Conservation (phyloP, 2,329 filamentous ascomycete species). For the Neofusicoccum sp. region DNA sequence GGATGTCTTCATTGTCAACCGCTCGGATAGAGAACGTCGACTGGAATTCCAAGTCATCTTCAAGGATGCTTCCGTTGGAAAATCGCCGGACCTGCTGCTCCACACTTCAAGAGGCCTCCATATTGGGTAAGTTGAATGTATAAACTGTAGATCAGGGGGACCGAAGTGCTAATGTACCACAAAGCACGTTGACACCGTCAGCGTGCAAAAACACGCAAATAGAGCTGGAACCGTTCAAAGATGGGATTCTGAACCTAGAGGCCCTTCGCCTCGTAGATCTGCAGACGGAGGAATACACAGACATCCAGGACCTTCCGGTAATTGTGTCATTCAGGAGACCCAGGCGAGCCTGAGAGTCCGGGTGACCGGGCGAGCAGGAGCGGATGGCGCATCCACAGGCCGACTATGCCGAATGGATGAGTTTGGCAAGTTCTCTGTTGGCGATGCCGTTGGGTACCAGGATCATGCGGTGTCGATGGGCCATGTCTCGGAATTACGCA, state of each 20-base stretch:
- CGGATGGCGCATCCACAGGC: no score
- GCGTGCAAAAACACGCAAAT: constrained; percentile 75
- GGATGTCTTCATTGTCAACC: constrained; percentile 76
- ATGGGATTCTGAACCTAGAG: constrained; percentile 71
- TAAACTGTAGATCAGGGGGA: not conserved
- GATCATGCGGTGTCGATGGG: not conserved
- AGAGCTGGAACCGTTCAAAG: constrained; percentile 67
- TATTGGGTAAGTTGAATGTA: constrained; percentile 58
- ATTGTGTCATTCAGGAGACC: constrained; percentile 51
- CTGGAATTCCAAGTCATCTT: constrained; percentile 71
- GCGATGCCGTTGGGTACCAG: not conserved
- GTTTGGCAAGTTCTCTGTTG: not conserved
- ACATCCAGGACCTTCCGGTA: constrained; percentile 73
- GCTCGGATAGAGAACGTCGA: constrained; percentile 64
- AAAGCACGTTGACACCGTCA: constrained; percentile 66
- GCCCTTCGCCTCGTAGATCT: constrained; percentile 74
- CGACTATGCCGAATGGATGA: not conserved
- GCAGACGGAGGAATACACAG: constrained; percentile 73
- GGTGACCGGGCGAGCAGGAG: not conserved
- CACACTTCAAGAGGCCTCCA: constrained; percentile 75
- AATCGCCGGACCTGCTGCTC: constrained; percentile 69
- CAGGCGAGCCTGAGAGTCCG: not conserved
- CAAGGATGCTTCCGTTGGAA: constrained; percentile 66
- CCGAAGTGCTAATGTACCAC: not conserved
- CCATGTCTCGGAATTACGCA: constrained; percentile 3